Base-by-base conservation (phyloP, 2,329 filamentous ascomycete species). In the Coniochaeta hoffmannii region DNA sequence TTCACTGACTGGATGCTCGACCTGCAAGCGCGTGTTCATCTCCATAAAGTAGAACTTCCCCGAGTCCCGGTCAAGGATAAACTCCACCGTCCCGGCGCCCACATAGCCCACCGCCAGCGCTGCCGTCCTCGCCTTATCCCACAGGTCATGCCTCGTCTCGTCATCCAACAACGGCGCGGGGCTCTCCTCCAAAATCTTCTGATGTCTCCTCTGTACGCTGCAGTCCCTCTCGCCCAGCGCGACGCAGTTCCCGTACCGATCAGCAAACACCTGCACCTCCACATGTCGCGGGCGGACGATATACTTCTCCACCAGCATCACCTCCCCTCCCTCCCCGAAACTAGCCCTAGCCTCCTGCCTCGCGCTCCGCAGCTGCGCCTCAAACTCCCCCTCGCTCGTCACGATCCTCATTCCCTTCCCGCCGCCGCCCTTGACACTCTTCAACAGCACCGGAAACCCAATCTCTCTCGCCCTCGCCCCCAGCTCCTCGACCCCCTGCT, bases 1-100 rank as follows among this genome's bases (percentile, higher is more conserved):
- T 68, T 83, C 81, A 46, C 77, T 97, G 19, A 97, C 94, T 0
- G 94, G 94, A 65, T 99, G 94, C 73, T 99, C 94, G 52, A 99
- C 94, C 71, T 99, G 94, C 19, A 99, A 76, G 53, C 94, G 81
- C 0, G 94, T 97, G 65, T 90, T 88, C 80, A 89, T 88, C 72
- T 89, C 87, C 80, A 89, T 87, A 63, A 89, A 89, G 70, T 83
- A 96, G 69, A 94, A 96, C 44, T 87, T 81, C 50, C 85, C 88
- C 6, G 84, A 86, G 63, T 89, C 84, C 66, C 90, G 88, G 69
- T 96, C 90, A 5, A 96, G 86, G 44, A 96, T 88, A 66, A 92
- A 96, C 71, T 96, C 91, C 19, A 96, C 88, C 0, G 91, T 96
- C 1, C 91, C 91, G 9, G 90, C 91, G 7, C 88, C 90, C n/a